These are phyloP conservation scores for Zangia roseola DNA, from an alignment of 768 basidiomycete genomes.

Conservation along the genomic window DNA sequence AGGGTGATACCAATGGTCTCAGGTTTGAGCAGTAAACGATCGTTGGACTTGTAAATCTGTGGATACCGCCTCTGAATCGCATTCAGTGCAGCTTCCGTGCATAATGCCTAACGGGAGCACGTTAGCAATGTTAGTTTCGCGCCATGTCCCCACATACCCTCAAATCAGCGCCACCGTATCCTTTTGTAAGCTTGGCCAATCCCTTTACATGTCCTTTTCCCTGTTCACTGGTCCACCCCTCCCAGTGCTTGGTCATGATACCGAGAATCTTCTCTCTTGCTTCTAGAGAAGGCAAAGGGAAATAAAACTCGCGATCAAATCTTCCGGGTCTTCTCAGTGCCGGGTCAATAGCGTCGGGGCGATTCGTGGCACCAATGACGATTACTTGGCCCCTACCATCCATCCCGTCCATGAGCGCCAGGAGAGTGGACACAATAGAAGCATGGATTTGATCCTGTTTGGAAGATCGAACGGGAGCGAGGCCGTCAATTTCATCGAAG, in stretches of 20 bases:
- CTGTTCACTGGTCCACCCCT: slow-evolving; percentile 65
- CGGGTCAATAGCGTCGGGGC: slow-evolving; percentile 97
- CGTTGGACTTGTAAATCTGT: slow-evolving; percentile 92
- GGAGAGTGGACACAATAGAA: slow-evolving; percentile 91
- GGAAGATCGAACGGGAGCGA: slow-evolving; percentile 96
- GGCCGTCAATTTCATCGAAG: slow-evolving; percentile 98
- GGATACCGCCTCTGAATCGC: slow-evolving; percentile 96
- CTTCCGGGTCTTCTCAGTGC: slow-evolving; percentile 91
- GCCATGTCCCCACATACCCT: slow-evolving; percentile 52
- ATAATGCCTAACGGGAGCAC: slow-evolving; percentile 64
- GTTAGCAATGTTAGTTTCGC: slow-evolving; percentile 1
- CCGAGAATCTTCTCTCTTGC: slow-evolving; percentile 85
- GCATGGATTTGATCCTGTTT: slow-evolving; percentile 99
- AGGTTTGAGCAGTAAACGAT: slow-evolving; percentile 80
- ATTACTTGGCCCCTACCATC: slow-evolving; percentile 96
- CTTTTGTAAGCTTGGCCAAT: slow-evolving; percentile 88
- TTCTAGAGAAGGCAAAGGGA: slow-evolving; percentile 80
- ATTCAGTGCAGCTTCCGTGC: slow-evolving; percentile 95
- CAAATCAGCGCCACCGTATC: slow-evolving; percentile 96
- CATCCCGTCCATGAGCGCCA: slow-evolving; percentile 99
- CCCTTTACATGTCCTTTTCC: slow-evolving; percentile 54
- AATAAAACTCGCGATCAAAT: slow-evolving; percentile 98
- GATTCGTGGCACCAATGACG: slow-evolving; percentile 96
- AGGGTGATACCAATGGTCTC: slow-evolving; percentile 82
- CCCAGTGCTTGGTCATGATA: slow-evolving; percentile 91